Evolutionary conservation across 441 rosid species (phyloP).

Genomic region (Pelargonium citronellum): DNA sequence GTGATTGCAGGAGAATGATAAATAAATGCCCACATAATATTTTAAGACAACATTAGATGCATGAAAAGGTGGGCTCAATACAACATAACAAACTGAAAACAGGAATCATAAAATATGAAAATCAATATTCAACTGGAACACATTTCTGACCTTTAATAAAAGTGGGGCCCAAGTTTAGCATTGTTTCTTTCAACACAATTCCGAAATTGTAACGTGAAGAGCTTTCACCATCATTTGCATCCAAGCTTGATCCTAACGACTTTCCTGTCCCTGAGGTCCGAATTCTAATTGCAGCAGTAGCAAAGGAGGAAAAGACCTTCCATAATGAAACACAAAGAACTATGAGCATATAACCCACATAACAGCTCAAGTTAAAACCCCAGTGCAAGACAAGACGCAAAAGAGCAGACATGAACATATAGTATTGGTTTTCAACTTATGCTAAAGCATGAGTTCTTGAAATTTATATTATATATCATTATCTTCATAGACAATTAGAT

Average conservation of each 20-base stretch:
- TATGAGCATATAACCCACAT: slow-evolving; percentile 1
- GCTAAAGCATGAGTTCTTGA: too few relatives aligned
- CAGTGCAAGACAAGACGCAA: too few relatives aligned
- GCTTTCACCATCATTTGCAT: slow-evolving; percentile 34
- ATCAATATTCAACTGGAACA: slow-evolving; percentile 19
- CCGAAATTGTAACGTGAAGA: slow-evolving; percentile 62
- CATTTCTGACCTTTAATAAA: slow-evolving; percentile 75
- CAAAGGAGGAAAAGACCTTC: slow-evolving; percentile 67
- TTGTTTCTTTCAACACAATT: slow-evolving; percentile 69
- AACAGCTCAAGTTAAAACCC: too few relatives aligned
- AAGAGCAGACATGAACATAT: too few relatives aligned
- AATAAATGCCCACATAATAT: slow-evolving; percentile 30
- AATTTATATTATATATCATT: too few relatives aligned
- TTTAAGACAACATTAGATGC: slow-evolving; percentile 23
- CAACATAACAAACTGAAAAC: slow-evolving; percentile 11
- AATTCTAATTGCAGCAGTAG: slow-evolving; percentile 60
- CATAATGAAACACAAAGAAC: slow-evolving; percentile 23
- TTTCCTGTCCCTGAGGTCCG: slow-evolving; percentile 44
- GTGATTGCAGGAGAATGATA: slow-evolving; percentile 30
- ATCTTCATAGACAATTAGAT: too few relatives aligned
- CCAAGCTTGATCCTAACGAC: slow-evolving; percentile 27
- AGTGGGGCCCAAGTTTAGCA: slow-evolving; percentile 87
- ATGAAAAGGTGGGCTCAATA: slow-evolving; percentile 13
- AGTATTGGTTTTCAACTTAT: too few relatives aligned
- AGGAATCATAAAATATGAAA: slow-evolving; percentile 1